These are phyloP conservation scores for Sclerotinia trifoliorum DNA, from an alignment of 2,329 filamentous ascomycete genomes.

Conservation along the genomic window DNA sequence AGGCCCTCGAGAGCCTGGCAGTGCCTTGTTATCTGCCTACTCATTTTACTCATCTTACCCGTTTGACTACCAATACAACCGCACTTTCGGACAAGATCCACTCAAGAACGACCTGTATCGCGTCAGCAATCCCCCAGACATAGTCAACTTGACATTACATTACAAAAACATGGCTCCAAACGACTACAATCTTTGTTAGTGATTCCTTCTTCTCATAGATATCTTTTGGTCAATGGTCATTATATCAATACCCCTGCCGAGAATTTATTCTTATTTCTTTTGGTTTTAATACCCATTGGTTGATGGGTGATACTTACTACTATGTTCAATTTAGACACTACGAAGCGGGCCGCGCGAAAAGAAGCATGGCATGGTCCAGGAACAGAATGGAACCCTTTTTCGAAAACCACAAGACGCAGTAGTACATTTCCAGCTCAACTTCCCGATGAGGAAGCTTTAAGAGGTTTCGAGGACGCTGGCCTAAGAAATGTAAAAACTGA, in stretches of 20 bases:
- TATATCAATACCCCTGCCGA: not conserved
- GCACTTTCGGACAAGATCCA: not conserved
- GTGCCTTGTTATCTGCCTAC: not conserved
- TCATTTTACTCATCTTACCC: not conserved
- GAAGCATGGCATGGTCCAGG: conserved; percentile 37
- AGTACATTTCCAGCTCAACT: conserved; percentile 20
- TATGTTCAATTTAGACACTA: conserved; percentile 31
- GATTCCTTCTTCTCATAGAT: not conserved
- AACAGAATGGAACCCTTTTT: conserved; percentile 37
- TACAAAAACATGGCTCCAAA: conserved; percentile 8
- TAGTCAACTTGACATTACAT: not conserved
- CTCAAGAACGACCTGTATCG: not conserved
- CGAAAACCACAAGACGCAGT: conserved; percentile 31
- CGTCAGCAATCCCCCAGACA: not conserved
- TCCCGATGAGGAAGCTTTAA: conserved; percentile 22
- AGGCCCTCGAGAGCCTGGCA: not conserved
- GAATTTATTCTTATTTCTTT: not conserved
- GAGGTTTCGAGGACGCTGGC: conserved; percentile 16
- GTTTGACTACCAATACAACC: not conserved
- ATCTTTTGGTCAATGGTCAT: not conserved
- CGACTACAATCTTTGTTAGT: conserved; percentile 17
- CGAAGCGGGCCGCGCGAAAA: conserved; percentile 36
- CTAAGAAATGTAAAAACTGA: conserved; percentile 31
- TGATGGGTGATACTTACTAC: conserved; percentile 22
- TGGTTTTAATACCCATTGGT: not conserved